These are phyloP conservation scores for Coemansia sp. DNA, from an alignment of 192 early-diverging fungal species.

Conservation along the genomic window DNA sequence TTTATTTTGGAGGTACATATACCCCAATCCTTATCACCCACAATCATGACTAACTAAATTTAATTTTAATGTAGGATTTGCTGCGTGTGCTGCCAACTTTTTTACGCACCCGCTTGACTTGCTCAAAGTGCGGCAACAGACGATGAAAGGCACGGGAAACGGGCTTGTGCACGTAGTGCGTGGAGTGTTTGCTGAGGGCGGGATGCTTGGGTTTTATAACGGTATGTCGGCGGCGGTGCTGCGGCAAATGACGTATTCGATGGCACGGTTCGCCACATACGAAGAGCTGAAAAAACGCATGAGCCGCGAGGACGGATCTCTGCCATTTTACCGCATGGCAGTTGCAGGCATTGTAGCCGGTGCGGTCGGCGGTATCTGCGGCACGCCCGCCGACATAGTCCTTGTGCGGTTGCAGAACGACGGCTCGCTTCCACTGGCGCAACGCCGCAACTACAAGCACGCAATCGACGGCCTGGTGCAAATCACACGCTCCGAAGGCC, in stretches of 20 bases:
- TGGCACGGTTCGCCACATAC: conserved; percentile 76
- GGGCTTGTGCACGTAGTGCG: conserved; percentile 63
- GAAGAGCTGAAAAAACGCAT: conserved; percentile 65
- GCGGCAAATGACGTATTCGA: conserved; percentile 80
- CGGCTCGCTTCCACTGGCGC: conserved; percentile 61
- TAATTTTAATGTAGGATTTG: conserved; percentile 30
- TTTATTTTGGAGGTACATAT: conserved; percentile 38
- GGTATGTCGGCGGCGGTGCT: conserved; percentile 73
- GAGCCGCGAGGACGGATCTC: conserved; percentile 45
- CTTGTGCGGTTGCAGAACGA: conserved; percentile 84
- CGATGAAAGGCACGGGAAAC: conserved; percentile 58
- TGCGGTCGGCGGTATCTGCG: conserved; percentile 64
- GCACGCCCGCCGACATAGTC: conserved; percentile 80
- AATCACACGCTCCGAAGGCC: conserved; percentile 79
- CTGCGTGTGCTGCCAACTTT: conserved; percentile 53
- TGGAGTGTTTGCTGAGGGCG: conserved; percentile 70
- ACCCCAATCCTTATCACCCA: not conserved
- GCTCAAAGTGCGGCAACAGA: conserved; percentile 91
- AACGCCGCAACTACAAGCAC: conserved; percentile 73
- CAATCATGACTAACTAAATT: too few species aligned
- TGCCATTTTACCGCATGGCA: conserved; percentile 51
- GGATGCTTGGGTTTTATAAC: conserved; percentile 62
- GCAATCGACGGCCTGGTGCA: conserved; percentile 71
- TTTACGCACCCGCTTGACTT: conserved; percentile 84
- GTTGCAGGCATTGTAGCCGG: conserved; percentile 39